Conservation (phyloP, 2,329 filamentous ascomycete species). For the Cadophora sp. region DNA sequence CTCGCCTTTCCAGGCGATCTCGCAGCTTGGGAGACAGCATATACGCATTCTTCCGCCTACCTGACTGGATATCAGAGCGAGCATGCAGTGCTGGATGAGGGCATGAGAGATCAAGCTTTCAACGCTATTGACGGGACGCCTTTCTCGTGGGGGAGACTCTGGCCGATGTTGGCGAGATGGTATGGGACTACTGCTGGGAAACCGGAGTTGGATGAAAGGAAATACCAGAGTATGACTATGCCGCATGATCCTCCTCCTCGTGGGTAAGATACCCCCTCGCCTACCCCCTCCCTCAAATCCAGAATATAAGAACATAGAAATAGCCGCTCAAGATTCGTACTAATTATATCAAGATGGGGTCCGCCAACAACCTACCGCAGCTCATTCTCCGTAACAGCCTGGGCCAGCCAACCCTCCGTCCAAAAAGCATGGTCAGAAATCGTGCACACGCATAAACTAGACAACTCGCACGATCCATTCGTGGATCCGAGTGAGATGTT, state of each 20-base stretch:
- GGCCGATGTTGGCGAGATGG: constrained; percentile 1
- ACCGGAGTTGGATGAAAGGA: background rate
- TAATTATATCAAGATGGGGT: background rate
- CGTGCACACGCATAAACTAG: background rate
- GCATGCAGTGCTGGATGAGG: background rate
- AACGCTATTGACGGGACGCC: background rate
- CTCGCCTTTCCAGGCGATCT: background rate
- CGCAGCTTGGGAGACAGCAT: background rate
- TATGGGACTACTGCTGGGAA: background rate
- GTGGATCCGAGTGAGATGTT: background rate
- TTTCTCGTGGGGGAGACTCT: constrained; percentile 9
- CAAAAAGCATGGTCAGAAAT: background rate
- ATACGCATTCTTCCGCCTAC: background rate
- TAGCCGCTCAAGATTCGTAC: too few species aligned
- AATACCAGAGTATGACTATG: background rate
- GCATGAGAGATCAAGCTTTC: background rate
- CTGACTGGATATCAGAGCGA: constrained; percentile 1
- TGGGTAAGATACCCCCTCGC: background rate
- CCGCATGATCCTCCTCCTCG: background rate
- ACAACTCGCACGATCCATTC: background rate
- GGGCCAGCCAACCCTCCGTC: background rate
- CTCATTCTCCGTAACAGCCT: background rate
- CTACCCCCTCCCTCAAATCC: too few species aligned
- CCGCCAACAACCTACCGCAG: background rate
- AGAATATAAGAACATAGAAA: too few species aligned